Base-by-base conservation (phyloP, 2,329 filamentous ascomycete species). In the Cladosporium velox region DNA sequence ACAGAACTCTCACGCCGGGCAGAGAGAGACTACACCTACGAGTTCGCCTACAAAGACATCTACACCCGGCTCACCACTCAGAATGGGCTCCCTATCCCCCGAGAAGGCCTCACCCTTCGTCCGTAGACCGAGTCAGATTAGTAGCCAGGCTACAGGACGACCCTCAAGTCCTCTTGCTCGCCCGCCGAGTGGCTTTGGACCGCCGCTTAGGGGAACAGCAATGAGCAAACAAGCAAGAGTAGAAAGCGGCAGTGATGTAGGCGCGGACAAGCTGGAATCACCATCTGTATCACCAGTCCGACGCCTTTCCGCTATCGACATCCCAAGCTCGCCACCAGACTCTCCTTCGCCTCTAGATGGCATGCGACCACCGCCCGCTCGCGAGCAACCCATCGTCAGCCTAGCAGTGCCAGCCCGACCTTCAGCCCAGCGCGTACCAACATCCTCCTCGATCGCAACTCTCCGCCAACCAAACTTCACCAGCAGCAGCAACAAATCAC, bases 1-100 rank as follows among this genome's bases (percentile, higher is more conserved):
- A n/a, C 73, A 75, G 64, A 73, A 74, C 70, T 82, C 80, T 47
- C 79, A 79, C 24, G 73, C 78, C 15, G 81, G 81, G 61, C 64
- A 65, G 26, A 49, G 57, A 44, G 57, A 47, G 24, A 51, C 65
- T 10, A 58, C 69, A 49, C 68, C 72, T 21, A 63, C 59, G 12
- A 64, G 70, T 10, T 76, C 75, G 14, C 72, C 73, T 11, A 67
- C 68, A 4, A 74, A 71, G 54, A 66, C 63, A 10, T 44, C 60
- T 7, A 41, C 60, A 35, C 28, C 35, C n/a, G n/a, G 41, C 41
- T 21, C 41, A 24, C 41, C 41, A 12, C 30, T 44, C 30, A 61
- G 34, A 30, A 61, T 55, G 58, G 35, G 49, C 21, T 51, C 52
- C 15, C 49, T 63, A 14, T 64, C 64, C 14, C 64, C 64, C 10